Base-by-base conservation (phyloP, 2,329 filamentous ascomycete species). In the Clonostachys solani region DNA sequence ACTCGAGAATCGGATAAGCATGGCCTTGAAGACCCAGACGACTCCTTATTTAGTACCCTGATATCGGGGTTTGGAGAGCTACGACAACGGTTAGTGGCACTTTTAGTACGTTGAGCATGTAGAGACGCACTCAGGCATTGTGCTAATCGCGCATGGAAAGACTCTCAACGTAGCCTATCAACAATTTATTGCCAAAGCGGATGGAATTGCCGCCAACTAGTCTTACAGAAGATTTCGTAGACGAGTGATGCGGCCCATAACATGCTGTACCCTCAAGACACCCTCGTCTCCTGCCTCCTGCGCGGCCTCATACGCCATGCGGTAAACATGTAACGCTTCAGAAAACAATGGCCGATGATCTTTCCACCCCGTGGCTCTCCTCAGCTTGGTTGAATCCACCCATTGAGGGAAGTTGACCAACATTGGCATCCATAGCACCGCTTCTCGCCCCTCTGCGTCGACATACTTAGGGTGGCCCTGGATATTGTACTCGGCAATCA, bases 401-500 rank as follows among this genome's bases (percentile, higher is more conserved):
- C 70, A 73, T 51, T 73, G 69, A 23, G 61, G 64, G 23, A 64
- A 69, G 12, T 60, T 62, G 15, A 58, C 5, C 67, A 48, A 2
- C 57, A 19, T 2, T 57, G 42, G 46, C 62, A 36, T 6, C 50
- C 55, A 0, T 6, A 7, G 3, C 52, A 56, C 15, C 5, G 51
- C 5, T 13, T 35, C 47, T 5, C 53, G 54, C 16, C 52, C 55
- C 7, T 50, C 48, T 1, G 45, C 29, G 2, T 55, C 48, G 4
- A 61, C 46, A 23, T 60, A 67, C n/a, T 52, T 52, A 2, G 61
- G 56, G 0, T 64, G 65, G 3, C 51, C 56, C 3, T 47, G 33
- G 33, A 75, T 62, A 0, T 56, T 59, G 49, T 75, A 76, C 50
- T 73, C 70, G 10, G 51, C 49, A 5, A 60, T 63, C n/a, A 77